Conservation (phyloP, 106 monocot species). For the Dioscorea dumetorum region DNA sequence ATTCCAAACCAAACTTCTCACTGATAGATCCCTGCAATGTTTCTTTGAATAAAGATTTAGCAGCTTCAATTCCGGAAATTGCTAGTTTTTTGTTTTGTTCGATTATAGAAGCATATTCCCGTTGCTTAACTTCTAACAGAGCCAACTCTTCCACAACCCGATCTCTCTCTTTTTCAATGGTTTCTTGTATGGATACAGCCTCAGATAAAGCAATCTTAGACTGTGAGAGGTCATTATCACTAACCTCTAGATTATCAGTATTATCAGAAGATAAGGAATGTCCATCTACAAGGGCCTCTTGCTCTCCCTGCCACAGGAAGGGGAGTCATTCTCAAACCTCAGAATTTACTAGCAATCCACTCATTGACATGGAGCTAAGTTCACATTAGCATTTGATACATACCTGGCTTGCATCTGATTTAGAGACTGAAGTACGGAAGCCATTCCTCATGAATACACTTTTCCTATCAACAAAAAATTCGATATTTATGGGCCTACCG, state of each 20-base stretch:
- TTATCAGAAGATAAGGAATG: constrained; percentile 1
- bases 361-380: background rate
- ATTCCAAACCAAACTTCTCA: constrained; percentile 20
- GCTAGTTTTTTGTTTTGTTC: constrained; percentile 29
- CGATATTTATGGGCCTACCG: background rate
- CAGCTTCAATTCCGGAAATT: constrained; percentile 26
- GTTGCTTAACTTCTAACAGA: constrained; percentile 16
- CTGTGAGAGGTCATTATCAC: background rate
- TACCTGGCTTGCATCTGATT: constrained; percentile 5
- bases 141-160: constrained; percentile 20
- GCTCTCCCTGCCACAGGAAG: constrained; percentile 9
- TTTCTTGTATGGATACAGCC: constrained; percentile 9
- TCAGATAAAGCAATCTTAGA: constrained; percentile 14
- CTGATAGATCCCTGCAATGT: constrained; percentile 20
- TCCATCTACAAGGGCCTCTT: constrained; percentile 3
- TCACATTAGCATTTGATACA: background rate
- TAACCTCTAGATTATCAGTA: background rate
- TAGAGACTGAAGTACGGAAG: background rate
- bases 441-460: background rate
- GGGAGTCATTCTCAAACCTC: background rate
- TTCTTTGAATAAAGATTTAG: constrained; percentile 17
- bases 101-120: constrained; percentile 23
- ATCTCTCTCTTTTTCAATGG: constrained; percentile 23
- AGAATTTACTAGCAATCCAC: background rate
- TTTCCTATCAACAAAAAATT: constrained; percentile 6